A percentile compares a stretch with the other conserved stretches of the same genome.
Evolutionary conservation across 768 basidiomycete genomes (phyloP).

Genomic region (Auricularia sp.): DNA sequence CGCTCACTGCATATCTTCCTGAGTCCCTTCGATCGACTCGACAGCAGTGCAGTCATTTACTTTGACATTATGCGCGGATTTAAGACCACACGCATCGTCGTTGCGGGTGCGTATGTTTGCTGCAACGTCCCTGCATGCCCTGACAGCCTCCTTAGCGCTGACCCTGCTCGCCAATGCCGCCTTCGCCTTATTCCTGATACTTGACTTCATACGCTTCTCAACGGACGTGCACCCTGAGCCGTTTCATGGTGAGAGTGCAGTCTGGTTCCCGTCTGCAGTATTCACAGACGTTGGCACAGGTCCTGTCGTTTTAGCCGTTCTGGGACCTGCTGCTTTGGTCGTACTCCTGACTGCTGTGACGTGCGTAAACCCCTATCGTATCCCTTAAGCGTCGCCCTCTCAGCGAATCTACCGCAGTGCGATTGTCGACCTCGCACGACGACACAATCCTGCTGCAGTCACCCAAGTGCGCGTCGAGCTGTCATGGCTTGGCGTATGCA

Average conservation of each 20-base stretch:
- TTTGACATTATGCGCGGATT: background rate
- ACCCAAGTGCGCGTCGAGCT: constrained; percentile 2
- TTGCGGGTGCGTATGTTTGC: background rate
- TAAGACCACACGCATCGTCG: background rate
- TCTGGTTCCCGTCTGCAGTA: background rate
- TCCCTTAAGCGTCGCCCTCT: background rate
- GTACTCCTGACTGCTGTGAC: background rate
- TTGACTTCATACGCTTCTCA: background rate
- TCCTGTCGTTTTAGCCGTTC: background rate
- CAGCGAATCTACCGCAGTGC: background rate
- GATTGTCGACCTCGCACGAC: background rate
- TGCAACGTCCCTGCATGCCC: background rate
- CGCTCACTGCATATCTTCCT: background rate
- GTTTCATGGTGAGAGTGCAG: background rate
- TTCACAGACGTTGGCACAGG: background rate
- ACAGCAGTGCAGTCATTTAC: background rate
- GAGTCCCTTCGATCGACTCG: background rate
- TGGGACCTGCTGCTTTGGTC: background rate
- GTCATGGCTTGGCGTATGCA: background rate
- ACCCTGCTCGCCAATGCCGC: background rate
- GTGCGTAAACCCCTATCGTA: background rate
- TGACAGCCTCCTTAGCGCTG: background rate
- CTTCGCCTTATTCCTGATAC: background rate
- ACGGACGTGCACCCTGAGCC: background rate
- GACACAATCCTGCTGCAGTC: background rate